Base-by-base conservation (phyloP, 768 basidiomycete genomes). In the Collybia sp. region DNA sequence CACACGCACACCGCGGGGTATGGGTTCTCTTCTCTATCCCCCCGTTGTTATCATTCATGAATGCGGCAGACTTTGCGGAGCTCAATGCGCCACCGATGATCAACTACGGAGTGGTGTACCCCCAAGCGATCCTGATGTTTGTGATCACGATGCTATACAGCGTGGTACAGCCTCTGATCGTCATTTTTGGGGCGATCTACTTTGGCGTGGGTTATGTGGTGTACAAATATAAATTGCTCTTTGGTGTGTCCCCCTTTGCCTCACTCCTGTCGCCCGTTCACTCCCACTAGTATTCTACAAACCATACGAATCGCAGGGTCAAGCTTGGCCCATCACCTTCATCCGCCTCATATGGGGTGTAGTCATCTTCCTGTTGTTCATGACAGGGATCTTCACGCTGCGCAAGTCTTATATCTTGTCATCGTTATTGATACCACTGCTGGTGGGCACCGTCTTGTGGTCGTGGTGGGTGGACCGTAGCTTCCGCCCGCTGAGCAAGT, bases 271-370 rank as follows among this genome's bases (percentile, higher is more conserved):
- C 12, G 18, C 11, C 32, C 36, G 8, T 49, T 48, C 40, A 40
- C 15, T 13, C 36, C 31, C 12, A 25, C 18, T 44, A 96, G 93
- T 97, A 15, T 98, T 95, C 72, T 96, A 96, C 72, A 97, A 97
- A 59, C 95, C 96, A 0, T 98, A 97, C 65, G 94, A 97, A 67
- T 92, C 89, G 2, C 88, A 88, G 55, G 96, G 96, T 2, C 93
- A 97, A 68, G 96, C 94, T 1, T 98, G 96, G 95, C 92, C 93
- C 0, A 82, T 97, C 54, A 94, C 96, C 0, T 97, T 94, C 63
- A 77, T 83, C 19, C 88, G 95, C 6, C 80, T 96, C 34, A 85
- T 94, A 30, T 91, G 90, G 86, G 94, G 90, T 38, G 79, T 98
- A 46, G 60, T 95, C 60, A 89, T 95, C 44, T 98, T 94, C 75